Conservation (phyloP, 1,139 yeast species). For the Nakaseomyces kungkrabaensis region DNA sequence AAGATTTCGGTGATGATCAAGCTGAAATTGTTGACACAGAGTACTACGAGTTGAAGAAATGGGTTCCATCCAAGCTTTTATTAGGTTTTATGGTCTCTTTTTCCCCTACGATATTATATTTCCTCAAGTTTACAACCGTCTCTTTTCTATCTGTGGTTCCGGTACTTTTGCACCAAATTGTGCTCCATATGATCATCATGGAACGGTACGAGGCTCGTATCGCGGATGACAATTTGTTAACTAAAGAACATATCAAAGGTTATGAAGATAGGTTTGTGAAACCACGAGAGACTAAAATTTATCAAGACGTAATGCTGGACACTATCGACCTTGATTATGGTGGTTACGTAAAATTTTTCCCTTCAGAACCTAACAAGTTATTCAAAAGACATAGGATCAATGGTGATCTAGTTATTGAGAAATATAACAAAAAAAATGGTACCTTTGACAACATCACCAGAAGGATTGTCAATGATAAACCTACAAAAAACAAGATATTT, state of each 20-base stretch:
- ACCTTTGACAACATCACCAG: neutral
- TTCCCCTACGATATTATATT: conserved; percentile 45
- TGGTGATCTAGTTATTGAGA: conserved; percentile 21
- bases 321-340: conserved; percentile 31
- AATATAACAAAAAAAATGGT: conserved; percentile 4
- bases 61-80: conserved; percentile 50
- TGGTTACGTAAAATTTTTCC: conserved; percentile 32
- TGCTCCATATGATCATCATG: conserved; percentile 35
- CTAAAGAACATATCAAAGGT: conserved; percentile 54
- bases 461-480: neutral
- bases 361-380: conserved; percentile 23
- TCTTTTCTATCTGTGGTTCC: conserved; percentile 36
- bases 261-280: conserved; percentile 56
- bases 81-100: conserved; percentile 41
- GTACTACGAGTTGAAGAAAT: conserved; percentile 46
- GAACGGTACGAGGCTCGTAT: conserved; percentile 39
- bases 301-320: conserved; percentile 58
- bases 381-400: conserved; percentile 23
- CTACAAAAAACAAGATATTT: neutral
- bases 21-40: conserved; percentile 7
- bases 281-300: conserved; percentile 45
- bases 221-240: conserved; percentile 51
- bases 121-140: conserved; percentile 33
- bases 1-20: neutral
- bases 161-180: conserved; percentile 33